Conservation (phyloP, 2,329 filamentous ascomycete species). For the Rutstroemia sp. region DNA sequence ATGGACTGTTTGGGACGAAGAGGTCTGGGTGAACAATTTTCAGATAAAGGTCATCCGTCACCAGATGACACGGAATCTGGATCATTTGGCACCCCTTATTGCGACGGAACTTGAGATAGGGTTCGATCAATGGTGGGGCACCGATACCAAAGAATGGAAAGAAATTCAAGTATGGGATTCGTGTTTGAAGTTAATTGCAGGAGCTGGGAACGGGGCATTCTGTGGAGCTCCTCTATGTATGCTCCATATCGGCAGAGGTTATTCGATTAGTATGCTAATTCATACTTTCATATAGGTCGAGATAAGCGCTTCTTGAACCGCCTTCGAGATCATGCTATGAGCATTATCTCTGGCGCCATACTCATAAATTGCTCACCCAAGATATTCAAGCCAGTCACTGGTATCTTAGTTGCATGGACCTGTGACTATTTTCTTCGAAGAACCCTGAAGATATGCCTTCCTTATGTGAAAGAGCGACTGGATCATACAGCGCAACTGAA, state of each 20-base stretch:
- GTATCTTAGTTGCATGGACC: neutral
- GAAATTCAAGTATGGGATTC: neutral
- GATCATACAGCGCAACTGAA: neutral
- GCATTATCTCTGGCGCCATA: neutral
- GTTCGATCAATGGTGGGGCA: neutral
- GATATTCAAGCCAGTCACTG: neutral
- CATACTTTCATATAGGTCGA: neutral
- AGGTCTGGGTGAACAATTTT: neutral
- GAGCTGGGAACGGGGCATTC: neutral
- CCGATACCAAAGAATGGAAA: neutral
- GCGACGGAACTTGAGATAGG: neutral
- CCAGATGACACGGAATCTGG: constrained; percentile 4
- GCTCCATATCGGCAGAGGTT: neutral
- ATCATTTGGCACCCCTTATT: neutral
- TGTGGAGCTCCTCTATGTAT: neutral
- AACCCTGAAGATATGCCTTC: neutral
- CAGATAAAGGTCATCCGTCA: constrained; percentile 3
- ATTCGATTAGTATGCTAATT: neutral
- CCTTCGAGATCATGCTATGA: neutral
- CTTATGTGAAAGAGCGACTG: neutral
- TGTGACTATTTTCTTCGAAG: neutral
- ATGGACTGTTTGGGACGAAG: neutral
- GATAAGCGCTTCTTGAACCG: neutral
- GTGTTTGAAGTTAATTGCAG: neutral
- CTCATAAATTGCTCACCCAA: neutral